phyloP scores from a whole-genome alignment of 2,329 filamentous ascomycete genomes.

The Trichothecium roseum region DNA sequence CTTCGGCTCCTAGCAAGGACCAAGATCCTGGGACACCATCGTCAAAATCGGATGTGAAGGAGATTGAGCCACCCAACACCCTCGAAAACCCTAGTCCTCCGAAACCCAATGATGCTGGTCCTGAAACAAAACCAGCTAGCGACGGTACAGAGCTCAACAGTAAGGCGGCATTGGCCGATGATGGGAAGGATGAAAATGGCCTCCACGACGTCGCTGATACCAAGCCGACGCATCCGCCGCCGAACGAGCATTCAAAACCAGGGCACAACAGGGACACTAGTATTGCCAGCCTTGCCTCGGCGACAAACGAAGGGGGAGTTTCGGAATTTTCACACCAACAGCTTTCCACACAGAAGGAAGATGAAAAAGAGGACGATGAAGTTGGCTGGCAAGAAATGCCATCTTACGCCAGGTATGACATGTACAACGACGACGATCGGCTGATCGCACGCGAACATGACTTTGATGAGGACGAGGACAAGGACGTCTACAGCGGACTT shows the following conservation, averaged over 20 bases:
- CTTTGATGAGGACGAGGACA: constrained; percentile 58
- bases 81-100: too few species aligned
- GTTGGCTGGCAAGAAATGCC: constrained; percentile 90
- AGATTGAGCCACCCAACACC: too few species aligned
- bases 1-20: background rate
- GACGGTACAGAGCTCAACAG: too few species aligned
- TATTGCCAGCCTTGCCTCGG: constrained; percentile 1
- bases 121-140: too few species aligned
- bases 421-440: constrained; percentile 89
- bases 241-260: too few species aligned
- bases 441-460: constrained; percentile 75
- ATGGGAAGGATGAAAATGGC: too few species aligned
- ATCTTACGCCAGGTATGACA: constrained; percentile 81
- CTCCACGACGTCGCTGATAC: too few species aligned
- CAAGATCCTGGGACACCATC: too few species aligned
- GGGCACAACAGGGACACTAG: constrained; percentile 1
- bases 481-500: constrained; percentile 61
- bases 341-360: constrained; percentile 46
- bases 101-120: too few species aligned
- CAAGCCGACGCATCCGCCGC: too few species aligned
- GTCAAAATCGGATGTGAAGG: too few species aligned
- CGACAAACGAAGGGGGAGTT: constrained; percentile 1
- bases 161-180: too few species aligned
- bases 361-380: constrained; percentile 47
- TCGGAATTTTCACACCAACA: constrained; percentile 84